Evolutionary conservation across 495 filamentous ascomycete species (phyloP), one percentile per base, ranked within the genome.

Genomic region (Barbatosphaeria neglecta): DNA sequence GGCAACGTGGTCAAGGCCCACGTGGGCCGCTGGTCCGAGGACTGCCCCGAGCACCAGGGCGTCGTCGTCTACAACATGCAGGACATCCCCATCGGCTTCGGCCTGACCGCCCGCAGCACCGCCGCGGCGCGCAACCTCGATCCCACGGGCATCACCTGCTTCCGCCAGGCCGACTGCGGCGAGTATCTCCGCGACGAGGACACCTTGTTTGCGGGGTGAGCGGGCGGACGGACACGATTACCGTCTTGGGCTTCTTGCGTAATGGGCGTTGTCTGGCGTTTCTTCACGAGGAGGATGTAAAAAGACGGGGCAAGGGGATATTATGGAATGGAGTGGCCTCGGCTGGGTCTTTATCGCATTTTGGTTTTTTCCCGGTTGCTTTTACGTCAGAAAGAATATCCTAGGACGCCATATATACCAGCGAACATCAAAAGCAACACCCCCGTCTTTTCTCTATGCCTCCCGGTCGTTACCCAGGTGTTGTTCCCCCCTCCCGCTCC

Each of bases 1-100:
- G 82, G 83, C 22, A 83, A 93, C 59, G 74, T 96, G 20, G 77
- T 92, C 37, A 94, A 94, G 66, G 92, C 93, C 18, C 92, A 98
- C 65, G 78, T 96, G 0, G 87, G 86, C 18, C 69, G 90, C 43
- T 92, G 83, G 78, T 82, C 77, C 19, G 88, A 96, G 53, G 90
- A 96, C 66, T 85, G 81, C 47, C 84, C 84, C 0, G 80, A 83
- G 65, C 84, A 89, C 62, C 78, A 82, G 51, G 84, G 84, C 15
- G 77, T 85, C 11, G 75, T 89, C 45, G 76, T 89, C n/a, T 78
- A 78, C 60, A 77, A 67, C 53, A 87, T 89, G 83, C 71, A 77
- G 48, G 84, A 87, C 66, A 81, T 76, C 6, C 84, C 84, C 15
- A 69, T 88, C 63, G 87, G 87, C 5, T 96, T 95, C 60, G 86